Base-by-base conservation (phyloP, 2,329 filamentous ascomycete genomes). In the Botryotinia calthae region DNA sequence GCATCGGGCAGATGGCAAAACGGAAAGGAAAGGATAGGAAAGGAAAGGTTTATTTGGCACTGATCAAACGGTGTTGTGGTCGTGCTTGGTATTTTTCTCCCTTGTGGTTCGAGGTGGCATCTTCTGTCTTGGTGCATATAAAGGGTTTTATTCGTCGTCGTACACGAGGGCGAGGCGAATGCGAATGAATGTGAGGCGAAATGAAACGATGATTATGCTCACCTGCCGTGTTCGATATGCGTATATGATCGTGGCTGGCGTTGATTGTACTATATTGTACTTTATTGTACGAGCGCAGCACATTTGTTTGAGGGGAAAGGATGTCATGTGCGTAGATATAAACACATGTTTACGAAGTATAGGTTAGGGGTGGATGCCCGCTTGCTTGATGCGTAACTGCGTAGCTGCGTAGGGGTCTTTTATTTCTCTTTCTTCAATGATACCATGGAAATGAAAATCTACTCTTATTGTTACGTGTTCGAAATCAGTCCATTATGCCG, bases 1-100 rank as follows among this genome's bases (percentile, higher is more conserved):
- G 28, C 44, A 34, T 65, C 67, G 51, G 70, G 40, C 20, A 61
- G 65, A n/a, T 59, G 65, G 70, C 63, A 51, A 46, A 72, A 37
- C n/a, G 70, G 62, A 59, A 72, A 12, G 70, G 70, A 28, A 59
- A 37, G 69, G 59, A 12, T 71, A 44, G 70, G 62, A 59, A 72
- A 18, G 62, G 62, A 28, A 67, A 37, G 61, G 62, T 16, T 72
- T 51, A 68, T 61, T 72, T 66, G 70, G 31, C 56, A 68, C 54
- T 51, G 63, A 72, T 72, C 70, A 72, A 54, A 37, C 51, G 70
- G 63, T 72, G 70, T 72, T 72, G 54, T 61, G 70, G 70, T 72
- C 70, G 58, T 72, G 70, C 70, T 68, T 72, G 54, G 63, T 68
- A 64, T 68, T 72, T 48, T 63, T 66, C 68, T 63, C 48, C 65